Evolutionary conservation across 2,329 filamentous ascomycete genomes (phyloP), one percentile per base, ranked within the genome.

Genomic region (Calonectria montana): DNA sequence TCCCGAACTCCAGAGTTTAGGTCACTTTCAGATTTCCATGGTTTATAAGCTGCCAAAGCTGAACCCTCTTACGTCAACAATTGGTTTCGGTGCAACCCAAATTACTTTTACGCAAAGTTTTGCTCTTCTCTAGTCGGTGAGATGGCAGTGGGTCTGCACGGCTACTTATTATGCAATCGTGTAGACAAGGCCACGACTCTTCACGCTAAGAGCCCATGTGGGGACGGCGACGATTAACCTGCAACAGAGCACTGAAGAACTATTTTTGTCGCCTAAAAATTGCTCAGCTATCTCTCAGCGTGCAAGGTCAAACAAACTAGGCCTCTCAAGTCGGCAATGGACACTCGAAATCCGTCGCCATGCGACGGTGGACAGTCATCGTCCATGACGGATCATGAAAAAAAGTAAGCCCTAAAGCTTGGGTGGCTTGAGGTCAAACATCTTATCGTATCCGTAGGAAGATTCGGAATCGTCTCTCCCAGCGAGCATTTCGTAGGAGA

Each of bases 401-500:
- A 59, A 12, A 59, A 59, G 53, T 59, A 59, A 59, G 53, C 21
- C 13, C 35, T 39, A 21, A 16, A 18, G 25, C 37, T 39, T 23
- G 35, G n/a, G 31, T 59, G 53, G 15, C 9, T 37, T 21, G 31
- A 35, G 31, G 23, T 23, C 53, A 21, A n/a, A 5, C 23, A 16
- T 39, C 53, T 59, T 59, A 59, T 50, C 25, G 50, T 29, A 23
- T 18, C 15, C 27, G 25, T 64, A 82, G 80, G 66, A 81, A 80
- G 65, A 71, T 80, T 27, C 80, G 80, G n/a, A 82, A 82, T 50
- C 80, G 80, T 15, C 74, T 81, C 1, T 81, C 80, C 0, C 80
- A 82, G 25, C 75, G 78, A n/a, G 80, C 80, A 0, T 82, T 82
- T 59, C 80, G 80, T 1, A 80, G 80, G 1, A 71, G 80, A 21